phyloP scores from a whole-genome alignment of 371 early-diverging fungal genomes.

The Neoconidiobolus thromboides region DNA sequence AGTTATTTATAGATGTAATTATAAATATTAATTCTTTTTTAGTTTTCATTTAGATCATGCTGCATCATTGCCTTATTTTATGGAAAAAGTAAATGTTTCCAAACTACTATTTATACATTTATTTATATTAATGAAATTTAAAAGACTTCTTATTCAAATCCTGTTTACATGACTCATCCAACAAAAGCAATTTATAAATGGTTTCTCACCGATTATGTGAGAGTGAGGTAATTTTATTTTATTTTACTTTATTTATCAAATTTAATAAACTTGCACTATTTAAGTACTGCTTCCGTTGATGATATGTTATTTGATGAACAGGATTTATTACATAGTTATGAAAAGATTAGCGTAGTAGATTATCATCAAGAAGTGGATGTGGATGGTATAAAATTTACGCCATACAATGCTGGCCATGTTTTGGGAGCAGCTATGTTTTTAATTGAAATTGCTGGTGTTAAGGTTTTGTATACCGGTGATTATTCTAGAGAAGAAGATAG shows the following conservation, averaged over 20 bases:
- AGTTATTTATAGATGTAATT: slow-evolving; percentile 4
- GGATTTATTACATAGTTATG: slow-evolving; percentile 80
- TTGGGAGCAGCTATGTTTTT: slow-evolving; percentile 99
- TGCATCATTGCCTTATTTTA: slow-evolving; percentile 97
- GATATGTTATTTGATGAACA: slow-evolving; percentile 91
- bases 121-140: neutral
- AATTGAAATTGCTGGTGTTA: slow-evolving; percentile 93
- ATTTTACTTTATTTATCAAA: neutral
- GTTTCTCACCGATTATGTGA: slow-evolving; percentile 94
- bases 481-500: slow-evolving; percentile 99
- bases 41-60: slow-evolving; percentile 99
- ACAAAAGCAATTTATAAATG: slow-evolving; percentile 98
- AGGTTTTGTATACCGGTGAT: slow-evolving; percentile 98
- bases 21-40: slow-evolving; percentile 4
- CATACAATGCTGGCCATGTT: slow-evolving; percentile 99
- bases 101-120: slow-evolving; percentile 6
- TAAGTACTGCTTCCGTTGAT: slow-evolving; percentile 61
- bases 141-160: slow-evolving; percentile 93
- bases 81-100: slow-evolving; percentile 60
- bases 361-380: slow-evolving; percentile 95
- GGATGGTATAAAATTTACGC: slow-evolving; percentile 91
- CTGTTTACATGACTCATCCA: slow-evolving; percentile 99
- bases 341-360: slow-evolving; percentile 94
- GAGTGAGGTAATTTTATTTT: slow-evolving; percentile 43
- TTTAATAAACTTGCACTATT: neutral